Conservation (phyloP, 768 basidiomycete genomes). For the Cystobasidium ongulense region DNA sequence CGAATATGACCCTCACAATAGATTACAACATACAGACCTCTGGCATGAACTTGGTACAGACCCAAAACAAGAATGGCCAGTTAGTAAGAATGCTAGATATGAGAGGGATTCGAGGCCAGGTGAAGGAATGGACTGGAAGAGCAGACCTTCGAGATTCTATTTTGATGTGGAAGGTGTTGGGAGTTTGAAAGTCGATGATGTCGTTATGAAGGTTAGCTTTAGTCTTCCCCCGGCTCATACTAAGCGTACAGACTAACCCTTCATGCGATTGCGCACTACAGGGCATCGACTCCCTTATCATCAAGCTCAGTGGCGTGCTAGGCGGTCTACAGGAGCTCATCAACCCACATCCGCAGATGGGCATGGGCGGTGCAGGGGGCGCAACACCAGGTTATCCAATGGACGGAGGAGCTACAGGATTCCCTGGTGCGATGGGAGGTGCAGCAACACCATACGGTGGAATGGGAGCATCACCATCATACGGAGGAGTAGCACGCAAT, state of each 20-base stretch:
- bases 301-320: slow-evolving; percentile 36
- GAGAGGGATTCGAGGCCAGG: slow-evolving; percentile 26
- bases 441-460: slow-evolving; percentile 15
- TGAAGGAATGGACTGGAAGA: slow-evolving; percentile 43
- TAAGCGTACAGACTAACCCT: background rate
- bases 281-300: slow-evolving; percentile 40
- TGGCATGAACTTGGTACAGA: slow-evolving; percentile 73
- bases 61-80: slow-evolving; percentile 77
- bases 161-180: slow-evolving; percentile 92
- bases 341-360: slow-evolving; percentile 1
- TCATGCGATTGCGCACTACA: background rate
- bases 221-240: background rate
- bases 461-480: background rate
- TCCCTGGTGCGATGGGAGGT: background rate
- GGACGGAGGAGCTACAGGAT: background rate
- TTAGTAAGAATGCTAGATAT: slow-evolving; percentile 61
- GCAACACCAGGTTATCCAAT: background rate
- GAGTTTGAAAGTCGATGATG: slow-evolving; percentile 76
- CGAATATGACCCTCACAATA: slow-evolving; percentile 98
- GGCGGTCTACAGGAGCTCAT: slow-evolving; percentile 35
- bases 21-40: slow-evolving; percentile 85
- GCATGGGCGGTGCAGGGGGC: slow-evolving; percentile 7
- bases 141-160: slow-evolving; percentile 83
- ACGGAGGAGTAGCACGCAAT: slow-evolving; percentile 11
- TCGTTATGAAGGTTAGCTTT: slow-evolving; percentile 64